Evolutionary conservation across 306 rosid genomes (phyloP).

Genomic region (Geum urbanum): DNA sequence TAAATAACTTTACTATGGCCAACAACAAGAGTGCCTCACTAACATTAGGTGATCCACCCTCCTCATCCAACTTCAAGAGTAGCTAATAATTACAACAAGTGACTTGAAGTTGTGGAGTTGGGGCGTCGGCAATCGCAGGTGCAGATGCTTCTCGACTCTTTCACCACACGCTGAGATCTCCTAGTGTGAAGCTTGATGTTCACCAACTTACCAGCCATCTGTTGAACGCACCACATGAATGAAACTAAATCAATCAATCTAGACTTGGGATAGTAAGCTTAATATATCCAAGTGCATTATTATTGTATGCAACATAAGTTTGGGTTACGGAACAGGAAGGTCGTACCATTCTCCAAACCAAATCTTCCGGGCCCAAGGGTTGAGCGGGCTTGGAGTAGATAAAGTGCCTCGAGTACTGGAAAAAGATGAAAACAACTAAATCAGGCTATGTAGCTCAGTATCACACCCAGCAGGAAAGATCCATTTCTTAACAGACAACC

Average conservation of each 20-base stretch:
- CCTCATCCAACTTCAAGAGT: not conserved
- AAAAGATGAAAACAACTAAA: slow-evolving; percentile 15
- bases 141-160: slow-evolving; percentile 75
- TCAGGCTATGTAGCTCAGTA: slow-evolving; percentile 16
- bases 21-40: not conserved
- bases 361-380: slow-evolving; percentile 94
- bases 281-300: not conserved
- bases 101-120: slow-evolving; percentile 41
- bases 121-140: slow-evolving; percentile 64
- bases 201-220: slow-evolving; percentile 93
- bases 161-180: slow-evolving; percentile 85
- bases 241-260: not conserved
- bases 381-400: slow-evolving; percentile 85
- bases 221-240: slow-evolving; percentile 13
- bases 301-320: not conserved
- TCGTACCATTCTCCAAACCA: slow-evolving; percentile 95
- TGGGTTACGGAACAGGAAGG: slow-evolving; percentile 5
- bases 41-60: not conserved
- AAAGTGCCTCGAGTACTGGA: slow-evolving; percentile 82
- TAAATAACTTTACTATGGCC: not conserved
- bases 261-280: not conserved
- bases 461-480: not conserved
- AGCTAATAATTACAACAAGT: slow-evolving; percentile 15
- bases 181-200: slow-evolving; percentile 70
- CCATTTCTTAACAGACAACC: not conserved